phyloP scores from a whole-genome alignment of 768 basidiomycete species.

The Suillus hirtellus region DNA sequence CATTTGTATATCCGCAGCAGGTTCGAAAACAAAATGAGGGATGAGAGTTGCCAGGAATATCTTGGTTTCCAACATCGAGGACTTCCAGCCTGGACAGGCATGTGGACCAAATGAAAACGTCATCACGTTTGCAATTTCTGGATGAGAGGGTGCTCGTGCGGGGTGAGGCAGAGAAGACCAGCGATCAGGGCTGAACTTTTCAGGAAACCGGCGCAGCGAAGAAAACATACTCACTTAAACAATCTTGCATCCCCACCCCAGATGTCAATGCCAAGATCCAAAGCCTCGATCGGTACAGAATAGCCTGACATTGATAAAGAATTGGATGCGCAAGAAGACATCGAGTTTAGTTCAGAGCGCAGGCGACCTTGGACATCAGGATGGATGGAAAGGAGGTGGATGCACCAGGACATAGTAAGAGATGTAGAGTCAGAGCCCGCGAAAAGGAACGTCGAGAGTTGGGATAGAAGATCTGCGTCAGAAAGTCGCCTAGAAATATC shows the following conservation, averaged over 20 bases:
- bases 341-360: conserved; percentile 46
- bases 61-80: conserved; percentile 52
- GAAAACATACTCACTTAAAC: conserved; percentile 44
- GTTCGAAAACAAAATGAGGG: conserved; percentile 46
- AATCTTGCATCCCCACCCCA: conserved; percentile 55
- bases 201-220: neutral
- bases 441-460: conserved; percentile 65
- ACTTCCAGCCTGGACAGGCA: conserved; percentile 51
- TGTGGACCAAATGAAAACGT: conserved; percentile 54
- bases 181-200: conserved; percentile 47
- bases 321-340: conserved; percentile 19
- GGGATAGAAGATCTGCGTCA: conserved; percentile 63
- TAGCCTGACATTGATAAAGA: conserved; percentile 15
- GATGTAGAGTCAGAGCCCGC: conserved; percentile 56
- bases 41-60: conserved; percentile 48
- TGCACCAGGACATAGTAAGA: conserved; percentile 53
- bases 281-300: conserved; percentile 46
- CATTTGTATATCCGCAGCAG: conserved; percentile 45
- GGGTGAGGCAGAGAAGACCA: conserved; percentile 44
- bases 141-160: conserved; percentile 39
- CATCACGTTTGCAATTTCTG: conserved; percentile 52
- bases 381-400: conserved; percentile 55
- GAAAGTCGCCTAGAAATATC: conserved; percentile 47
- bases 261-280: conserved; percentile 50
- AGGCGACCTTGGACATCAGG: conserved; percentile 56